These are phyloP conservation scores for Diutina sp. DNA, from an alignment of 1,139 yeast genomes.

Conservation along the genomic window DNA sequence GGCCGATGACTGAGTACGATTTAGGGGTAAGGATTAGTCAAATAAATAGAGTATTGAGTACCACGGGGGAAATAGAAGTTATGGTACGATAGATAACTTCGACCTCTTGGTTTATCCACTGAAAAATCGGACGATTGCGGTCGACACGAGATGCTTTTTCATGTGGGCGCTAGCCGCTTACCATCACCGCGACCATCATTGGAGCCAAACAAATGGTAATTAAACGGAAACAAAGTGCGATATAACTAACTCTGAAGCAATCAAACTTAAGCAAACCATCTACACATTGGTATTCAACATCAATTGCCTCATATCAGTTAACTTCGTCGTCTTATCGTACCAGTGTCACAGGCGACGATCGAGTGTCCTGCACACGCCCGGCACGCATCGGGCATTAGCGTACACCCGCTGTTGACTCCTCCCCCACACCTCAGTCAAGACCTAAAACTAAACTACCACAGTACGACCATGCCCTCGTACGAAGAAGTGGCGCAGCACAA, in stretches of 20 bases:
- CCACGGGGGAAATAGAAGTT: background rate
- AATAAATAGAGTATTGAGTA: too few species aligned
- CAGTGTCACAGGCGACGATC: too few species aligned
- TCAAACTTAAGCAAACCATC: too few species aligned
- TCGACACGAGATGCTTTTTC: background rate
- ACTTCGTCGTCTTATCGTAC: too few species aligned
- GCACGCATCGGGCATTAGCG: background rate
- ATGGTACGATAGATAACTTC: background rate
- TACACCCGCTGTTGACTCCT: background rate
- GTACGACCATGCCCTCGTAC: constrained; percentile 9
- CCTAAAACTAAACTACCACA: background rate
- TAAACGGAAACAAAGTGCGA: too few species aligned
- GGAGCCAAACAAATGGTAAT: background rate
- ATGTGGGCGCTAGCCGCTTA: background rate
- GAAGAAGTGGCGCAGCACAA: constrained; percentile 27
- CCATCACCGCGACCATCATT: background rate
- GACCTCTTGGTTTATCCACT: too few species aligned
- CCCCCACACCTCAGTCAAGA: background rate
- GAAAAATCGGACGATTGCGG: too few species aligned
- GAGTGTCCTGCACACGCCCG: too few species aligned
- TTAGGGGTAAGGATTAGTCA: too few species aligned
- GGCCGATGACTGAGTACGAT: background rate
- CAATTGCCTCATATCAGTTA: too few species aligned
- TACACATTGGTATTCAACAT: too few species aligned
- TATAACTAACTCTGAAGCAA: too few species aligned